Percentiles rank a stretch among this genome's conserved stretches.
These are phyloP conservation scores for Pleurostoma richardsiae DNA, from an alignment of 2,329 filamentous ascomycete species.

Conservation along the genomic window DNA sequence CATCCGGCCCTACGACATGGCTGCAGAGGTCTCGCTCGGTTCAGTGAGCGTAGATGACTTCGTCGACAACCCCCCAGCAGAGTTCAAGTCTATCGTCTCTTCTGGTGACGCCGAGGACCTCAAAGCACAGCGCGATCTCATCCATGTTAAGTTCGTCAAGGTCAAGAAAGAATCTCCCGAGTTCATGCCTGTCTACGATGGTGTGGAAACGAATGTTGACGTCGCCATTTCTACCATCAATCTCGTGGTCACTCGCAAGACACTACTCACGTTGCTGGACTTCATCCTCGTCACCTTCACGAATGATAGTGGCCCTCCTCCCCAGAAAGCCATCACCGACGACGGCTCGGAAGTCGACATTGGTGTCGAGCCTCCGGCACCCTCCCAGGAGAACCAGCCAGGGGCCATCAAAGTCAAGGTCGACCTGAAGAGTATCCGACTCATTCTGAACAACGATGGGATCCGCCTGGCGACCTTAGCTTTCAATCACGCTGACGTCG, in stretches of 20 bases:
- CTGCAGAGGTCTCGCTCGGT: constrained; percentile 81
- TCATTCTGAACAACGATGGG: constrained; percentile 96
- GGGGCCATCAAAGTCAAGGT: constrained; percentile 92
- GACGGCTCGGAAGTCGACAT: constrained; percentile 33
- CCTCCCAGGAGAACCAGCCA: constrained; percentile 28
- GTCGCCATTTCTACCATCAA: constrained; percentile 94
- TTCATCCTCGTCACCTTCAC: constrained; percentile 94
- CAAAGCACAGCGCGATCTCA: constrained; percentile 72
- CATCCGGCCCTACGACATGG: constrained; percentile 86
- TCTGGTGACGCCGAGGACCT: constrained; percentile 71
- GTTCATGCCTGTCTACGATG: constrained; percentile 86
- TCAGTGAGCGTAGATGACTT: constrained; percentile 91
- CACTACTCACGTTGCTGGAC: constrained; percentile 84
- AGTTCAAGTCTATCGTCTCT: constrained; percentile 97
- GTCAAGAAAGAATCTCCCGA: constrained; percentile 90
- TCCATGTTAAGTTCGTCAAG: constrained; percentile 83
- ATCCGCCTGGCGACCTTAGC: constrained; percentile 90
- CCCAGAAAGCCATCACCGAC: constrained; percentile 30
- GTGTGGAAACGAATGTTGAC: constrained; percentile 88
- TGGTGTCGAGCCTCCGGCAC: constrained; percentile 26
- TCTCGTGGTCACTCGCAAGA: constrained; percentile 87
- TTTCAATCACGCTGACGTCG: constrained; percentile 86
- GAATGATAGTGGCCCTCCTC: constrained; percentile 31
- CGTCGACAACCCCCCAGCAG: constrained; percentile 79
- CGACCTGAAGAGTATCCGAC: constrained; percentile 84